phyloP scores from a whole-genome alignment of 2,329 filamentous ascomycete genomes.

The Anisogramma anomala region DNA sequence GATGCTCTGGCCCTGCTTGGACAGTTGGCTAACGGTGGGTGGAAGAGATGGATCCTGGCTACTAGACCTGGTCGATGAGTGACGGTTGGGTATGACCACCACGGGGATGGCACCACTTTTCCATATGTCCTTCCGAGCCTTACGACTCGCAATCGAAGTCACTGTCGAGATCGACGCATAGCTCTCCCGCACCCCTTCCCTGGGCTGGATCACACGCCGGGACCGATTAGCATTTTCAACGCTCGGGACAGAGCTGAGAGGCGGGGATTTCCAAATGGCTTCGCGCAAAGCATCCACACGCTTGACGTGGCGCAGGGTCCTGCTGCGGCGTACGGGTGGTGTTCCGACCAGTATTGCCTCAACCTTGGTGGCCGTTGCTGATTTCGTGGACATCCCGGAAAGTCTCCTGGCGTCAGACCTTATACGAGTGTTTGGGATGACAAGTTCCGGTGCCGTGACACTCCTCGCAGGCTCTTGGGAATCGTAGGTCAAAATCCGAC shows the following conservation, averaged over 20 bases:
- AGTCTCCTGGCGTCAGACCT: slow-evolving; percentile 36
- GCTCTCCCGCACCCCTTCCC: slow-evolving; percentile 30
- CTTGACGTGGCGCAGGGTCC: slow-evolving; percentile 49
- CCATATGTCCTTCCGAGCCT: slow-evolving; percentile 46
- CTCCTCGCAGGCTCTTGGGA: slow-evolving; percentile 24
- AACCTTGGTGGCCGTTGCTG: slow-evolving; percentile 43
- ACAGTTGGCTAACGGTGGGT: slow-evolving; percentile 48
- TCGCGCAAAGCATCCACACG: slow-evolving; percentile 43
- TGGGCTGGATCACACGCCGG: slow-evolving; percentile 18
- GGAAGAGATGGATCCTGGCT: slow-evolving; percentile 42
- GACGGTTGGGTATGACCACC: slow-evolving; percentile 48
- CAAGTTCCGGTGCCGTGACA: slow-evolving; percentile 19
- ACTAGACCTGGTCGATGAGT: slow-evolving; percentile 39
- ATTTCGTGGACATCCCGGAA: slow-evolving; percentile 44
- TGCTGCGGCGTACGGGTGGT: slow-evolving; percentile 31
- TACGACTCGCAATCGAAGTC: slow-evolving; percentile 41
- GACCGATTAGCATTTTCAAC: slow-evolving; percentile 14
- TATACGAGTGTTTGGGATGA: slow-evolving; percentile 22
- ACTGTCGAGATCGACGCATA: slow-evolving; percentile 36
- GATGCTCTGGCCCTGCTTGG: slow-evolving; percentile 41
- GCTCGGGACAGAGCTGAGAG: slow-evolving; percentile 31
- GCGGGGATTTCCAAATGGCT: slow-evolving; percentile 30
- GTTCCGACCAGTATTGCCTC: slow-evolving; percentile 46
- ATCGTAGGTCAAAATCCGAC: slow-evolving; percentile 28
- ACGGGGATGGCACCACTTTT: slow-evolving; percentile 51